phyloP scores from a whole-genome alignment of 2,329 filamentous ascomycete species.

The Sarocladiaceae sp. region DNA sequence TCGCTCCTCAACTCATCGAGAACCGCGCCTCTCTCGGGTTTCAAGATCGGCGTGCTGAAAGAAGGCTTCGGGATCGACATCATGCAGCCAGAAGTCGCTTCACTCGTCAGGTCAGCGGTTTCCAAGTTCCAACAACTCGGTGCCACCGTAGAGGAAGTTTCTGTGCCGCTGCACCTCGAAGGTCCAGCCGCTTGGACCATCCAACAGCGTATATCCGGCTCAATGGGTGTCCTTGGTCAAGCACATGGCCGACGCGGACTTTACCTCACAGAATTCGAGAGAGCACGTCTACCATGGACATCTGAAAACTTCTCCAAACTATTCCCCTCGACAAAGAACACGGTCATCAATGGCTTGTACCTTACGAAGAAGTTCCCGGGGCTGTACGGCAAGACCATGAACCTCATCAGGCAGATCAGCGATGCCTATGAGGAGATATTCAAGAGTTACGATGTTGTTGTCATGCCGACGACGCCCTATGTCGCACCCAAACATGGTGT shows the following conservation, averaged over 20 bases:
- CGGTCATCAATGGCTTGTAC: conserved; percentile 45
- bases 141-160: conserved; percentile 42
- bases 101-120: conserved; percentile 34
- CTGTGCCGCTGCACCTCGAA: conserved; percentile 41
- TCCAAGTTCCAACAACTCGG: conserved; percentile 36
- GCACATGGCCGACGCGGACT: conserved; percentile 40
- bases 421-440: conserved; percentile 38
- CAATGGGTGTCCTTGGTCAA: conserved; percentile 35
- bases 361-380: conserved; percentile 35
- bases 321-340: conserved; percentile 48
- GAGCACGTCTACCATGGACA: conserved; percentile 38
- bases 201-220: conserved; percentile 37
- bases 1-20: background rate
- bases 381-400: conserved; percentile 42
- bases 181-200: conserved; percentile 46
- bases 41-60: conserved; percentile 35
- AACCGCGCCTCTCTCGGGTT: conserved; percentile 13
- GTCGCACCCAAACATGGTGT: conserved; percentile 37
- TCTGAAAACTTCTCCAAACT: conserved; percentile 43
- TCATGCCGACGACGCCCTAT: conserved; percentile 43
- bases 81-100: conserved; percentile 31
- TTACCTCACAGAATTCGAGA: conserved; percentile 43
- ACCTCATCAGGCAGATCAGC: conserved; percentile 38
- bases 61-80: conserved; percentile 36
- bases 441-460: conserved; percentile 33